Base-by-base conservation (phyloP, 345 rosid genomes). In the Sapria himalayana region DNA sequence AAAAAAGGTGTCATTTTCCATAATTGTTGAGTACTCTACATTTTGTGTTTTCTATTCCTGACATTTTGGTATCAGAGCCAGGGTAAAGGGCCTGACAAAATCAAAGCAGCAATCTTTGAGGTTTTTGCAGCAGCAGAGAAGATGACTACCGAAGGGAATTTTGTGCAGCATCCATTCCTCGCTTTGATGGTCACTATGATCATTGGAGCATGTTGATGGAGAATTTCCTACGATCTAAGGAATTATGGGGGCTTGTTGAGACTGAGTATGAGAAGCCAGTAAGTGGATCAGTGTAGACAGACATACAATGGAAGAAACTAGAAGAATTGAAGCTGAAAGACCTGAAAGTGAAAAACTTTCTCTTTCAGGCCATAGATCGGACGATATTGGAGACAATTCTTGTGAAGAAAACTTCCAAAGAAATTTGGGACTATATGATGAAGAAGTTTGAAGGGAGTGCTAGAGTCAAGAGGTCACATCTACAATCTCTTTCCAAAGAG, bases 361-460 rank as follows among this genome's bases (percentile, higher is more conserved):
- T 27, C 31, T 27, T 27, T 27, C 11, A 27, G 31, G 31, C 36
- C 3, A 43, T 43, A 4, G 22, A 43, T 12, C 22, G 9, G 4
- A 33, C 37, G 4, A 16, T 27, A 16, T 17, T 43, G 4, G 47
- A 43, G 15, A 29, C 47, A 14, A 27, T 43, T 29, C 24, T 44
- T 7, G 9, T 29, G 25, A 32, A 44, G 18, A 38, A 19, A 6
- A 29, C 21, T 29, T 10, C 48, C 5, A 41, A 44, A 20, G 25
- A 44, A 1, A 44, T 44, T 0, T 44, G 22, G 14, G 19, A 44
- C 0, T 0, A 24, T 7, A 44, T 44, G 25, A 44, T 29, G n/a
- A 44, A 20, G 14, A 32, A 32, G 2, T 44, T 10, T 27, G 5
- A 29, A 44, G 13, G 33, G 5, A 44, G 33, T 31, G 25, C 16